Conservation (phyloP, 352 stramenopile species). For the Globisporangium irregulare region DNA sequence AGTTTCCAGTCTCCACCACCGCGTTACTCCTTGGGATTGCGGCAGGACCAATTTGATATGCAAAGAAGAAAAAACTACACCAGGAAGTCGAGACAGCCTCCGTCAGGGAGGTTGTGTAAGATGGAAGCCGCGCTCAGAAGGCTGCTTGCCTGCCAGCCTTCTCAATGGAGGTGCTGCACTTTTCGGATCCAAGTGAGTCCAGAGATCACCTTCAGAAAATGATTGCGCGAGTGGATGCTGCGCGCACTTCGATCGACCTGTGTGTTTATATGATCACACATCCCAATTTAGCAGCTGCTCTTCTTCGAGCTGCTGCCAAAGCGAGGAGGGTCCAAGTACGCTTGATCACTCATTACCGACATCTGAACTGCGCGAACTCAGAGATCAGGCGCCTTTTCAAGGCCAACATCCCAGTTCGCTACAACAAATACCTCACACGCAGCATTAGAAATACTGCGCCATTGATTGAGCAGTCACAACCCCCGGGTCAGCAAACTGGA, state of each 20-base stretch:
- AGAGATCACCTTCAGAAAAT: neutral
- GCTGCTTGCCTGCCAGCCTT: neutral
- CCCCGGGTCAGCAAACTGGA: too few relatives aligned
- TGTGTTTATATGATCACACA: neutral
- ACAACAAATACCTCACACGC: too few relatives aligned
- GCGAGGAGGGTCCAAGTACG: neutral
- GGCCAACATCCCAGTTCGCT: too few relatives aligned
- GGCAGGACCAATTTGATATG: too few relatives aligned
- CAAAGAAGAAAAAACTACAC: neutral
- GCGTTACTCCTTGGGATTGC: too few relatives aligned
- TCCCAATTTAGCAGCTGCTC: neutral
- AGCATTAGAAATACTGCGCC: too few relatives aligned
- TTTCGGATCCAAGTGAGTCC: neutral
- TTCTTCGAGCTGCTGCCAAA: neutral
- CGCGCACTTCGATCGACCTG: neutral
- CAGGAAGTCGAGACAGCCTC: neutral
- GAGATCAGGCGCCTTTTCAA: too few relatives aligned
- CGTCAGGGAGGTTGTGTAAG: neutral
- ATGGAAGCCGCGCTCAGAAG: neutral
- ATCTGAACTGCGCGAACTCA: too few relatives aligned
- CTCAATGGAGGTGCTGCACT: neutral
- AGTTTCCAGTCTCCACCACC: too few relatives aligned
- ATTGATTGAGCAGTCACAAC: too few relatives aligned
- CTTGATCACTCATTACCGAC: neutral
- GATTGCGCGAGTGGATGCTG: neutral